These are phyloP conservation scores for Coemansia sp. DNA, from an alignment of 192 early-diverging fungal species.

Conservation along the genomic window DNA sequence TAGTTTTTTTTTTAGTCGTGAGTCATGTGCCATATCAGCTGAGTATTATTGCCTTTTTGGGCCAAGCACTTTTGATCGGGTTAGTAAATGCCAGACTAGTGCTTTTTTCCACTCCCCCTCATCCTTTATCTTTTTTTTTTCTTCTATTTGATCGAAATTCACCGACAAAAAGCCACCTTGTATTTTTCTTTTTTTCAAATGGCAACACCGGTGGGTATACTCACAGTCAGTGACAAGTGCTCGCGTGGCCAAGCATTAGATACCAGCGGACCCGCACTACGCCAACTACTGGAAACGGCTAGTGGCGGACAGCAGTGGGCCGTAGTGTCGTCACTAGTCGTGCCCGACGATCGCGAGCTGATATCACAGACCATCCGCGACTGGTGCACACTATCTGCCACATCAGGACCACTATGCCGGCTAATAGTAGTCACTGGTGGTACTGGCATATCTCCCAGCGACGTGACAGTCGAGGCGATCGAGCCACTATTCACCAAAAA, in stretches of 20 bases:
- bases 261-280: slow-evolving; percentile 66
- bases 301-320: slow-evolving; percentile 25
- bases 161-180: neutral
- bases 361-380: slow-evolving; percentile 56
- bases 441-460: slow-evolving; percentile 86
- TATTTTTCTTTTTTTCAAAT: neutral
- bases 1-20: too few species aligned
- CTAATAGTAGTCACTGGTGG: slow-evolving; percentile 87
- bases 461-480: slow-evolving; percentile 88
- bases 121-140: neutral
- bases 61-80: too few species aligned
- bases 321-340: slow-evolving; percentile 37
- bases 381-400: slow-evolving; percentile 48
- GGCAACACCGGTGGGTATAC: slow-evolving; percentile 35
- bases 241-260: slow-evolving; percentile 56
- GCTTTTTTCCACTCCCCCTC: neutral
- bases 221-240: slow-evolving; percentile 69
- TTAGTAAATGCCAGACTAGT: too few species aligned
- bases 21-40: too few species aligned
- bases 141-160: neutral
- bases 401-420: slow-evolving; percentile 46
- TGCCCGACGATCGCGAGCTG: slow-evolving; percentile 58
- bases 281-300: slow-evolving; percentile 15
- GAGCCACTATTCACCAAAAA: slow-evolving; percentile 66
- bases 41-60: too few species aligned